phyloP scores from a whole-genome alignment of 2,329 filamentous ascomycete genomes.

The Cercospora sojina region DNA sequence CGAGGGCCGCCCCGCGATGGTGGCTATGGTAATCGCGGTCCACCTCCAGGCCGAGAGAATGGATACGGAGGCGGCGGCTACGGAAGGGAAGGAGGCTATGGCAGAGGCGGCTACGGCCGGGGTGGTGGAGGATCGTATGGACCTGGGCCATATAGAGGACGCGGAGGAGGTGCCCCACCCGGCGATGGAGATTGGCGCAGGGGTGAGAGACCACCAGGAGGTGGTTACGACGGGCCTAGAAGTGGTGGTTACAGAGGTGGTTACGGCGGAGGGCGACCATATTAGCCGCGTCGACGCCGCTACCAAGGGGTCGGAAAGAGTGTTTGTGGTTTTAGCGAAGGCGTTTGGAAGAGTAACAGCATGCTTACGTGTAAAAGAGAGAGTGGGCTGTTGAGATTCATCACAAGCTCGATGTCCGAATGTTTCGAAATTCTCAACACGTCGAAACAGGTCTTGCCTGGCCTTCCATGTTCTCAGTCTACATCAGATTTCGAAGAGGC shows the following conservation, averaged over 20 bases:
- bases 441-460: background rate
- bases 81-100: conserved; percentile 23
- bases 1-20: conserved; percentile 36
- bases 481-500: background rate
- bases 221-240: conserved; percentile 25
- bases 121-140: conserved; percentile 20
- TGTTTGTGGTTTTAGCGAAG: conserved; percentile 11
- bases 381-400: background rate
- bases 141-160: conserved; percentile 18
- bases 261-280: conserved; percentile 32
- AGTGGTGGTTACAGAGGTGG: conserved; percentile 30
- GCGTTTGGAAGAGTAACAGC: conserved; percentile 4
- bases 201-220: conserved; percentile 40
- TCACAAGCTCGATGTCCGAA: background rate
- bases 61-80: conserved; percentile 32
- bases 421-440: background rate
- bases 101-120: conserved; percentile 30
- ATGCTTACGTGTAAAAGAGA: background rate
- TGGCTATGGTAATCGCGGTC: conserved; percentile 42
- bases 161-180: conserved; percentile 33
- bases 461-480: background rate
- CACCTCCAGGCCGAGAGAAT: conserved; percentile 30
- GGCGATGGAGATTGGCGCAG: conserved; percentile 42
- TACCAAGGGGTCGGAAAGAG: background rate
- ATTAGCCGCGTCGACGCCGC: conserved; percentile 16